Evolutionary conservation across 2,329 filamentous ascomycete species (phyloP).

Genomic region (Aspergillus japonicus): DNA sequence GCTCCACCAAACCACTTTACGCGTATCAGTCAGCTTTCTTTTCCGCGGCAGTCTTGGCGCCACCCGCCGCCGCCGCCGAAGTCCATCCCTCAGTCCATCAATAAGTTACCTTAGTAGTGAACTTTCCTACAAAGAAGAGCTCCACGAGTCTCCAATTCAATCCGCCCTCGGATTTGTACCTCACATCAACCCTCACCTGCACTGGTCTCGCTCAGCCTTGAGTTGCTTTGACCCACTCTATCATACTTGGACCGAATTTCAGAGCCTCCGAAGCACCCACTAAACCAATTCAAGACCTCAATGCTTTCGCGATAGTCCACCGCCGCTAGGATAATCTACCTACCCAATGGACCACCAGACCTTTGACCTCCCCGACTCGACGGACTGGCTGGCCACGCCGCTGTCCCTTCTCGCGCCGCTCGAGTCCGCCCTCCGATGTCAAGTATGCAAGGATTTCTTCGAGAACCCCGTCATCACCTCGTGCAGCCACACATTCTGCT

Average conservation of each 20-base stretch:
- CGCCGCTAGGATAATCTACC: background rate
- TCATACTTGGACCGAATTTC: too few relatives aligned
- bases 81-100: background rate
- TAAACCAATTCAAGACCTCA: background rate
- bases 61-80: background rate
- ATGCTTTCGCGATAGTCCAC: conserved; percentile 2
- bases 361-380: conserved; percentile 45
- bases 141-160: background rate
- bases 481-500: conserved; percentile 96
- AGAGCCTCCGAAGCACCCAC: too few relatives aligned
- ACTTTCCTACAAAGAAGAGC: background rate
- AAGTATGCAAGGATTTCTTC: conserved; percentile 98
- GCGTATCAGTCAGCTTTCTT: conserved; percentile 40
- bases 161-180: background rate
- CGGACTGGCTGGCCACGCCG: conserved; percentile 51
- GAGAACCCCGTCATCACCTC: conserved; percentile 91
- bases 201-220: background rate
- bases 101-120: too few relatives aligned
- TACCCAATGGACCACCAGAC: conserved; percentile 20
- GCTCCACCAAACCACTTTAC: conserved; percentile 37
- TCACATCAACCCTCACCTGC: background rate
- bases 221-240: too few relatives aligned
- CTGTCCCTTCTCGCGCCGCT: conserved; percentile 51
- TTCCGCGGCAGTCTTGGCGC: background rate
- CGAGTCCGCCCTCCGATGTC: conserved; percentile 84